phyloP scores from a whole-genome alignment of 208 protist genomes.

The Trypanosoma melophagium region DNA sequence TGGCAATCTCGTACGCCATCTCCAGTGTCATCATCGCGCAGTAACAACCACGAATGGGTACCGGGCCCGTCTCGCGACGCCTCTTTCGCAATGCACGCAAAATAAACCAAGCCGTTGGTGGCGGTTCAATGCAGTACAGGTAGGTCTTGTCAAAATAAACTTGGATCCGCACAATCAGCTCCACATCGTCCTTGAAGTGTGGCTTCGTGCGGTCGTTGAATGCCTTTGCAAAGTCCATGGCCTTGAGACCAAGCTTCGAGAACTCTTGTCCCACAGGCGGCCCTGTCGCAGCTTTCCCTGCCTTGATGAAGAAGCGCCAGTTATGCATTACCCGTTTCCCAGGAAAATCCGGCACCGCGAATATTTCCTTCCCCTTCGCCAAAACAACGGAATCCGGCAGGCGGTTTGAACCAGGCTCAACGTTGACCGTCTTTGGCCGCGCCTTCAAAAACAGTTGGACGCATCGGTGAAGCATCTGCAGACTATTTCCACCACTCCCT shows the following conservation, averaged over 20 bases:
- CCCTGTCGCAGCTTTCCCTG: constrained; percentile 85
- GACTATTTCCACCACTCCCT: too few relatives aligned
- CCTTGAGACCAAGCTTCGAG: too few relatives aligned
- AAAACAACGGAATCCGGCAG: too few relatives aligned
- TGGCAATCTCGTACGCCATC: constrained; percentile 90
- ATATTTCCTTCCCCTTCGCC: constrained; percentile 16
- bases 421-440: too few relatives aligned
- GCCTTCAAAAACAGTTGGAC: too few relatives aligned
- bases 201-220: constrained; percentile 91
- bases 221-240: constrained; percentile 71
- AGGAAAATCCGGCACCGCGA: constrained; percentile 73
- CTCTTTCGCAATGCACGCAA: too few relatives aligned
- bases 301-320: constrained; percentile 89
- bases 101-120: too few relatives aligned
- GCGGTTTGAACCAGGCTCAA: too few relatives aligned
- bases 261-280: constrained; percentile 77
- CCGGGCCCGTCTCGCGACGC: too few relatives aligned
- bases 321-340: constrained; percentile 85
- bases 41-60: constrained; percentile 61
- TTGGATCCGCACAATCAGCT: constrained; percentile 88
- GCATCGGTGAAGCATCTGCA: too few relatives aligned
- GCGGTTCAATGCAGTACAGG: constrained; percentile 77
- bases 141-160: constrained; percentile 93
- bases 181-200: constrained; percentile 85
- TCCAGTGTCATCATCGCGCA: constrained; percentile 87